Conservation (phyloP, 164 flowering plant genomes). For the Euptelea pleiosperma region DNA sequence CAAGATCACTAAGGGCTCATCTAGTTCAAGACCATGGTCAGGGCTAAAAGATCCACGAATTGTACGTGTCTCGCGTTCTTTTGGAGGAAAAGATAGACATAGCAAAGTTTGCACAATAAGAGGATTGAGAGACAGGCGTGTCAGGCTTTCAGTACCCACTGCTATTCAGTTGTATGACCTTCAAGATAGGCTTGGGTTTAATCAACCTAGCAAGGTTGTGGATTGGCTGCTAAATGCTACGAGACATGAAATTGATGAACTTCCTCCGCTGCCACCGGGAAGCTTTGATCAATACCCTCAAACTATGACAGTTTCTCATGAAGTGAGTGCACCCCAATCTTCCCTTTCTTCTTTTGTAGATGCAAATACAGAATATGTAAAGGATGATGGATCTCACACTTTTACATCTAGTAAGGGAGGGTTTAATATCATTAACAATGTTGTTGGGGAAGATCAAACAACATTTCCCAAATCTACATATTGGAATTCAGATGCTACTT, state of each 20-base stretch:
- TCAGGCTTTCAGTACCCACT: conserved; percentile 82
- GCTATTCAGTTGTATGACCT: conserved; percentile 88
- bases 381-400: conserved; percentile 10
- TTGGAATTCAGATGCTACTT: conserved; percentile 26
- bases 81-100: conserved; percentile 86
- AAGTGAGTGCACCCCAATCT: conserved; percentile 20
- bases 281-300: conserved; percentile 34
- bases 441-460: conserved; percentile 23
- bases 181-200: conserved; percentile 77
- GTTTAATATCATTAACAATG: conserved; percentile 14
- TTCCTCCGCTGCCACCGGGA: conserved; percentile 64
- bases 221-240: conserved; percentile 82
- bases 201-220: conserved; percentile 83
- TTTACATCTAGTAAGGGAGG: conserved; percentile 17
- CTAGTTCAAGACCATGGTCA: conserved; percentile 50
- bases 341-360: conserved; percentile 10
- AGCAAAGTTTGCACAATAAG: conserved; percentile 81
- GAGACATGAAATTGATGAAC: conserved; percentile 62
- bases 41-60: conserved; percentile 67
- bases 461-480: conserved; percentile 16
- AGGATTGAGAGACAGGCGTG: conserved; percentile 79
- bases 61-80: conserved; percentile 68
- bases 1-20: conserved; percentile 30
- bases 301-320: conserved; percentile 22
- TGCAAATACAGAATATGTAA: conserved; percentile 9